Percentiles rank a stretch among this genome's conserved stretches.
Conservation (phyloP, 352 stramenopile species). For the Globisporangium solare region DNA sequence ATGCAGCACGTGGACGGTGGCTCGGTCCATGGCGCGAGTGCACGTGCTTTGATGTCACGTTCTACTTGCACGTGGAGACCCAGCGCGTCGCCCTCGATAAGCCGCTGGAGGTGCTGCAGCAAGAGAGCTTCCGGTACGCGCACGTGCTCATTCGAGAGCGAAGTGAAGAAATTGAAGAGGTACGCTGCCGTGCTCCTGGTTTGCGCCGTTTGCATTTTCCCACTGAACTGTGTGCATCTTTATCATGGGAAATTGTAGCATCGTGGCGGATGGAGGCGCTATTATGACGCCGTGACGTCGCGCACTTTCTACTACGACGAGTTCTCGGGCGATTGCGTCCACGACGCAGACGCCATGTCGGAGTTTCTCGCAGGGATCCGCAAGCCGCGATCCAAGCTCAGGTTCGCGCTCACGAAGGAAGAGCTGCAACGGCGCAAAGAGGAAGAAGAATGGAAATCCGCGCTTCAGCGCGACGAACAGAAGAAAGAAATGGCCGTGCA, state of each 20-base stretch:
- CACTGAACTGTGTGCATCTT: no score
- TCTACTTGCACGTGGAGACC: slow-evolving; percentile 40
- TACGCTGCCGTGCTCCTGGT: background rate
- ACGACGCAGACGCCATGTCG: slow-evolving; percentile 40
- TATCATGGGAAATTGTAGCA: slow-evolving; percentile 12
- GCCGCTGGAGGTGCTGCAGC: slow-evolving; percentile 36
- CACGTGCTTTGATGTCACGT: slow-evolving; percentile 37
- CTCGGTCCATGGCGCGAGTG: slow-evolving; percentile 58
- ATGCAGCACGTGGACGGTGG: slow-evolving; percentile 32
- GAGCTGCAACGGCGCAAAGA: slow-evolving; percentile 46
- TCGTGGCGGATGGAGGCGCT: slow-evolving; percentile 46
- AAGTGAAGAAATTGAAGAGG: slow-evolving; percentile 64
- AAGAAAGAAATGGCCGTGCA: slow-evolving; percentile 22
- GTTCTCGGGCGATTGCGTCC: slow-evolving; percentile 53
- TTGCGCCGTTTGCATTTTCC: background rate
- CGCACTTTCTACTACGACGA: slow-evolving; percentile 71
- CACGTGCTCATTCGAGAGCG: slow-evolving; percentile 43
- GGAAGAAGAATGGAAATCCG: slow-evolving; percentile 61
- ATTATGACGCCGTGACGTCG: slow-evolving; percentile 46
- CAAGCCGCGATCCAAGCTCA: slow-evolving; percentile 20
- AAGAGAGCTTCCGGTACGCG: slow-evolving; percentile 51
- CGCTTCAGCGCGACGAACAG: slow-evolving; percentile 44
- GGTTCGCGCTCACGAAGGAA: slow-evolving; percentile 33
- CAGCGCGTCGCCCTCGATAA: slow-evolving; percentile 46
- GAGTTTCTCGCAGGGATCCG: slow-evolving; percentile 35